These are phyloP conservation scores for Biancaea sappan DNA, from an alignment of 306 rosid genomes.

Conservation along the genomic window DNA sequence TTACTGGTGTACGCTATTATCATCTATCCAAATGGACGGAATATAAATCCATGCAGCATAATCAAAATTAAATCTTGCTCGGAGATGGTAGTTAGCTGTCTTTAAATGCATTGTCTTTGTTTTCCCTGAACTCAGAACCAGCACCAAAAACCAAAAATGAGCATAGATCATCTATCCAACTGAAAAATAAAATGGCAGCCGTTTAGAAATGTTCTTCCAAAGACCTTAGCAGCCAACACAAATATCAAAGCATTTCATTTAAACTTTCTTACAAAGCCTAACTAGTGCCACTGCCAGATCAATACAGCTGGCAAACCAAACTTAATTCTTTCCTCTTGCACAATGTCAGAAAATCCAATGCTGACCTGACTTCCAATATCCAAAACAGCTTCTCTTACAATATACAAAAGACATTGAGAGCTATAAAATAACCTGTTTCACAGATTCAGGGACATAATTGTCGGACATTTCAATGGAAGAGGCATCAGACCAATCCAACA, in stretches of 20 bases:
- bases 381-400: background rate
- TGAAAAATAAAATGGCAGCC: background rate
- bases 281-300: slow-evolving; percentile 3
- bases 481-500: slow-evolving; percentile 7
- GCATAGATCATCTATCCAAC: slow-evolving; percentile 5
- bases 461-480: too few species aligned
- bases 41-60: background rate
- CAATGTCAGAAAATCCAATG: slow-evolving; percentile 18
- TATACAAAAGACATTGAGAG: background rate
- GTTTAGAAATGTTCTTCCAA: background rate
- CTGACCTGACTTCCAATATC: background rate
- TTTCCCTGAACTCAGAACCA: background rate
- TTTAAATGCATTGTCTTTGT: background rate
- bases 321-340: background rate
- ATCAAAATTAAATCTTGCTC: slow-evolving; percentile 20
- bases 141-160: background rate
- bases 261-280: slow-evolving; percentile 1
- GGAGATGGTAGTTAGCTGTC: background rate
- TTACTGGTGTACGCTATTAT: background rate
- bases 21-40: background rate
- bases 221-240: slow-evolving; percentile 18
- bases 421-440: background rate
- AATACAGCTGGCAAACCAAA: background rate
- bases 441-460: background rate
- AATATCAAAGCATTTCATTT: slow-evolving; percentile 4